phyloP scores from a whole-genome alignment of 1,284 basidiomycete species.

The Crepidotus sp. region DNA sequence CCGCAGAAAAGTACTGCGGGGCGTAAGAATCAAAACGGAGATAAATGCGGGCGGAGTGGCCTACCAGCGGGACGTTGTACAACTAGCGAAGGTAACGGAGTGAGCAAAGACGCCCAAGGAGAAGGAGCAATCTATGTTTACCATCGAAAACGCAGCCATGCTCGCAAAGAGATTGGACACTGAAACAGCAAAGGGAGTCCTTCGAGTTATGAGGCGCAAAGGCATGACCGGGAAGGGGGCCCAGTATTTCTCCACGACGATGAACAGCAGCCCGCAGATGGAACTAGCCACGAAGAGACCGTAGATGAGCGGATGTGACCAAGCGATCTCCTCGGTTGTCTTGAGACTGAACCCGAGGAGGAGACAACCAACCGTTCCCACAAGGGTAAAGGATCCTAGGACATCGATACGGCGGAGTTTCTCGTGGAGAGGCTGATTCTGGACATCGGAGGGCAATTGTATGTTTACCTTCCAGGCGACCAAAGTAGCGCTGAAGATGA shows the following conservation, averaged over 20 bases:
- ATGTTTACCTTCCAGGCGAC: slow-evolving; percentile 72
- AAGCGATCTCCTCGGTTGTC: slow-evolving; percentile 71
- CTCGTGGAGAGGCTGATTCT: slow-evolving; percentile 47
- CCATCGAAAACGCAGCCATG: slow-evolving; percentile 72
- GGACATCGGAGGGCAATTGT: slow-evolving; percentile 48
- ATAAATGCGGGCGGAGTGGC: slow-evolving; percentile 20
- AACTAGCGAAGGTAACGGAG: slow-evolving; percentile 38
- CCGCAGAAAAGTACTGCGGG: slow-evolving; percentile 74
- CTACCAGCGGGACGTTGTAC: slow-evolving; percentile 76
- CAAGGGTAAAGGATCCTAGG: slow-evolving; percentile 72
- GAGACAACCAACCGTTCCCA: slow-evolving; percentile 62
- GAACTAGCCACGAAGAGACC: slow-evolving; percentile 53
- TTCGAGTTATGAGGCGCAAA: slow-evolving; percentile 60
- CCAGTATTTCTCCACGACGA: slow-evolving; percentile 65
- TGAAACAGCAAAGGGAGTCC: slow-evolving; percentile 75
- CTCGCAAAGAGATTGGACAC: slow-evolving; percentile 73
- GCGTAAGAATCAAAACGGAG: slow-evolving; percentile 1
- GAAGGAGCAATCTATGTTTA: slow-evolving; percentile 30
- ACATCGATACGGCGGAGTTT: slow-evolving; percentile 77
- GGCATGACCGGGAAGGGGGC: slow-evolving; percentile 82
- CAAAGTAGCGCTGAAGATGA: slow-evolving; percentile 59
- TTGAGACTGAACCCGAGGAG: slow-evolving; percentile 75
- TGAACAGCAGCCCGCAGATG: slow-evolving; percentile 50
- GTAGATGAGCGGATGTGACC: slow-evolving; percentile 63
- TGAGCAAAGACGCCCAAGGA: slow-evolving; percentile 1